Evolutionary conservation across 73 alveolate species (phyloP), one percentile per base, ranked within the genome.

Genomic region (Blepharisma stoltei): DNA sequence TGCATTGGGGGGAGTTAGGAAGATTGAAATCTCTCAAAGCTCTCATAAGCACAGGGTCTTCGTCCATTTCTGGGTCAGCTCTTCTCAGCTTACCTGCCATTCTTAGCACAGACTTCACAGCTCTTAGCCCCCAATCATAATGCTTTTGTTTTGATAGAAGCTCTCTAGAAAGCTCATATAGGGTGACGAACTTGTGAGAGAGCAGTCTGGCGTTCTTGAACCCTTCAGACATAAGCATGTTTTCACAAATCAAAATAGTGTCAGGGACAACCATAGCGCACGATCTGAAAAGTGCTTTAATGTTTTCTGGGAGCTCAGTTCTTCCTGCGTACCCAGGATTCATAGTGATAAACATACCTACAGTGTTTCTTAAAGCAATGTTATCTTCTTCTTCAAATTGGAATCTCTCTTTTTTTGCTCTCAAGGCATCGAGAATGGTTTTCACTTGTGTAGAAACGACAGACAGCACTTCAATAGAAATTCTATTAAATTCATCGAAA

Each of bases 261-360:
- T 97, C 99, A 50, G 99, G 99, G 50, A 97, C 99, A 80, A 98
- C 99, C 99, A 98, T 98, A 81, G 99, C 99, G 81, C 98, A 94
- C 41, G 98, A 87, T 84, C 99, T 96, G 87, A 89, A 89, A 73
- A 97, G 88, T 55, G 99, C 99, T 84, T 98, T 98, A 82, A 97
- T 79, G 88, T 98, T 98, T 81, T 97, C 99, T 5, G 99, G 99
- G 66, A 98, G 93, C 90, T 98, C 99, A 18, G 99, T 97, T 88
- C 99, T 92, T 76, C 99, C 99, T 49, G 99, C 99, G 86, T 97
- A 97, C 55, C 99, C 99, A 32, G 99, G 99, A 83, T 96, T 96
- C 99, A 97, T 96, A n/a, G 99, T 96, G 87, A 96, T 94, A 92
- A 97, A 97, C 89, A 96, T 92, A 45, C 99, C 99, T 38, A 92